A percentile compares a stretch with the other conserved stretches of the same genome.
phyloP scores from a whole-genome alignment of 768 basidiomycete species.

The Agaricus subrufescens region DNA sequence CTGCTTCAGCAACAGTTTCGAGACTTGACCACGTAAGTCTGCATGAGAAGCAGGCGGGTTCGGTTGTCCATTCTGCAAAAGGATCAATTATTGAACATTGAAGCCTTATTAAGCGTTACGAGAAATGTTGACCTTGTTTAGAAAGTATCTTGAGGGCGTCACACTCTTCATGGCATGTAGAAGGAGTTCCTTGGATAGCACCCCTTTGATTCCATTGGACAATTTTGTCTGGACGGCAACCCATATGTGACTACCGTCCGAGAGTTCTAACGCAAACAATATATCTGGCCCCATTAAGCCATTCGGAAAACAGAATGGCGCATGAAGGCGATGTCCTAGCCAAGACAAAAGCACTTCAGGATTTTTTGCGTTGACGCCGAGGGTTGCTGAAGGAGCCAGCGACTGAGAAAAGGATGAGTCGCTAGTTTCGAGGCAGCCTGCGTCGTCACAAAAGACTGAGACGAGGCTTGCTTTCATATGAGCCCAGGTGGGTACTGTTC shows the following conservation, averaged over 20 bases:
- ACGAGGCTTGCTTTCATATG: slow-evolving; percentile 32
- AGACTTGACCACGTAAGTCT: slow-evolving; percentile 22
- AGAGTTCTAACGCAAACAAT: slow-evolving; percentile 32
- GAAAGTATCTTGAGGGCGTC: slow-evolving; percentile 35
- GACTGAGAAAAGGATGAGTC: slow-evolving; percentile 21
- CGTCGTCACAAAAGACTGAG: slow-evolving; percentile 22
- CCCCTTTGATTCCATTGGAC: slow-evolving; percentile 26
- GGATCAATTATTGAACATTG: background rate
- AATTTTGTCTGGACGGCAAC: slow-evolving; percentile 39
- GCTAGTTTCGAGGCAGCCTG: slow-evolving; percentile 22
- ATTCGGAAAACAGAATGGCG: slow-evolving; percentile 38
- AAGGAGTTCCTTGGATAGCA: slow-evolving; percentile 23
- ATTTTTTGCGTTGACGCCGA: slow-evolving; percentile 33
- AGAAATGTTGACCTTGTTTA: slow-evolving; percentile 29
- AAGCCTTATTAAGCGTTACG: background rate
- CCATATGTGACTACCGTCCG: slow-evolving; percentile 32
- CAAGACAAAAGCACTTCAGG: slow-evolving; percentile 28
- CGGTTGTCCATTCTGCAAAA: slow-evolving; percentile 26
- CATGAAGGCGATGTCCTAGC: slow-evolving; percentile 25
- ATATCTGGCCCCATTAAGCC: slow-evolving; percentile 38
- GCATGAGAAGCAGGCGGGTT: slow-evolving; percentile 31
- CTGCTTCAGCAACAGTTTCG: slow-evolving; percentile 20
- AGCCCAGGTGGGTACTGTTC: slow-evolving; percentile 28
- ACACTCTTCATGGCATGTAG: slow-evolving; percentile 36
- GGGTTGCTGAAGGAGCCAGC: slow-evolving; percentile 29